Evolutionary conservation across 2,329 filamentous ascomycete species (phyloP), one percentile per base, ranked within the genome.

Genomic region (Claviceps sorghi): DNA sequence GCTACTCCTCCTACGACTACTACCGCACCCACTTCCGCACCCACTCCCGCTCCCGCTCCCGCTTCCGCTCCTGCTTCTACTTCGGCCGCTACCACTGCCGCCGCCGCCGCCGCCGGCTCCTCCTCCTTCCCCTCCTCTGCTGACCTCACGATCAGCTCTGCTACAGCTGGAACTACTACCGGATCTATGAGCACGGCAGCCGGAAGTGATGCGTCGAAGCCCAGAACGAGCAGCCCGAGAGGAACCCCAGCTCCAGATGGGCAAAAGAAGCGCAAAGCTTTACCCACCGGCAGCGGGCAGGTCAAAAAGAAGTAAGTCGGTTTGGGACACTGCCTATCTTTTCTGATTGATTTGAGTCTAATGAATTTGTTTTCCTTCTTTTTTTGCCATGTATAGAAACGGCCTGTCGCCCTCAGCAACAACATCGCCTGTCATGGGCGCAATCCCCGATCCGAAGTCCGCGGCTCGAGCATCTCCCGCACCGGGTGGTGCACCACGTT

Each of bases 351-450:
- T 19, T 34, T 2, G 29, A 34, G 29, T 19, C n/a, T 17, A 13
- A 48, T 32, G 11, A 6, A 3, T 45, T 21, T 32, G 10, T 19
- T 32, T 32, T 21, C 2, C 21, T 21, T 42, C 8, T 17, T 30
- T 45, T 10, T 17, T 19, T 5, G 13, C 34, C 42, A 22, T 9
- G 30, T n/a, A 60, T 36, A 70, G 72, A 36, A 55, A 54, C 29
- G 76, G 74, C 54, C 77, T 82, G 60, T 86, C 87, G 1, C 82
- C 86, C 19, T 83, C 82, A 2, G 72, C 84, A 57, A 78, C 81
- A n/a, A 84, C 88, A 1, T 91, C 89, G 1, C 87, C 88, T 19
- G 76, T 89, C 47, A 73, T 86, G 48, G 77, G 80, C 48, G 78
- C 76, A n/a, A 79, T 88, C 54, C 76, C 80, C 29, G 86, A 88